A percentile compares a stretch with the other conserved stretches of the same genome.
phyloP scores from a whole-genome alignment of 2,329 filamentous ascomycete species.

The Coniochaeta prunicola region DNA sequence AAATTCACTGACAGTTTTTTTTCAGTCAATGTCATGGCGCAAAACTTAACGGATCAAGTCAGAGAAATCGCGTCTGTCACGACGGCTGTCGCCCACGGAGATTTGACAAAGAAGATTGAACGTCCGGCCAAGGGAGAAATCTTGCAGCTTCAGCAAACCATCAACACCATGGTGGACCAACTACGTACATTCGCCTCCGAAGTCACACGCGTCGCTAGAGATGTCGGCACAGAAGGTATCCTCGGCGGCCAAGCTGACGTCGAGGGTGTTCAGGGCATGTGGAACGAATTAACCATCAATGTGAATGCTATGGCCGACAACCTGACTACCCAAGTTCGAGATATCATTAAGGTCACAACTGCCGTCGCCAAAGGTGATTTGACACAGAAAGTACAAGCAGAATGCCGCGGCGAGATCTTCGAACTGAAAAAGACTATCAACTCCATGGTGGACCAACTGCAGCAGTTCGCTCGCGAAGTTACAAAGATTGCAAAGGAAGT shows the following conservation, averaged over 20 bases:
- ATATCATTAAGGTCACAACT: conserved; percentile 80
- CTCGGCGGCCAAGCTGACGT: conserved; percentile 78
- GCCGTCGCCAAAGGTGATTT: conserved; percentile 78
- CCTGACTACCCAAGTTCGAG: conserved; percentile 80
- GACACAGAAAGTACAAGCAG: conserved; percentile 92
- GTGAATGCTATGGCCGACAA: conserved; percentile 87
- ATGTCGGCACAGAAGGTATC: conserved; percentile 79
- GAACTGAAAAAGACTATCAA: conserved; percentile 98
- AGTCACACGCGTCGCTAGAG: conserved; percentile 74
- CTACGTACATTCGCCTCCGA: conserved; percentile 76
- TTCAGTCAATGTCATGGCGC: conserved; percentile 74
- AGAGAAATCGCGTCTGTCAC: conserved; percentile 81
- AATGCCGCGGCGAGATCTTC: conserved; percentile 84
- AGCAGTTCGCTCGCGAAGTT: conserved; percentile 94
- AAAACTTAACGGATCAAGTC: conserved; percentile 76
- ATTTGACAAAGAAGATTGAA: conserved; percentile 79
- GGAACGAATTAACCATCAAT: conserved; percentile 80
- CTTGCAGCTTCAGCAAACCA: conserved; percentile 74
- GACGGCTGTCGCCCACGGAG: conserved; percentile 74
- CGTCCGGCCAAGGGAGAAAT: conserved; percentile 76
- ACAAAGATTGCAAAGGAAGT: conserved; percentile 95
- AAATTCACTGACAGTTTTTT: conserved; percentile 15
- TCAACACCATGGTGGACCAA: conserved; percentile 87
- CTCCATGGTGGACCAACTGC: conserved; percentile 96
- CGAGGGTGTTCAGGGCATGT: conserved; percentile 79